Conservation (phyloP, 176 grass and related monocot genomes). For the Musa troglodytarum region DNA sequence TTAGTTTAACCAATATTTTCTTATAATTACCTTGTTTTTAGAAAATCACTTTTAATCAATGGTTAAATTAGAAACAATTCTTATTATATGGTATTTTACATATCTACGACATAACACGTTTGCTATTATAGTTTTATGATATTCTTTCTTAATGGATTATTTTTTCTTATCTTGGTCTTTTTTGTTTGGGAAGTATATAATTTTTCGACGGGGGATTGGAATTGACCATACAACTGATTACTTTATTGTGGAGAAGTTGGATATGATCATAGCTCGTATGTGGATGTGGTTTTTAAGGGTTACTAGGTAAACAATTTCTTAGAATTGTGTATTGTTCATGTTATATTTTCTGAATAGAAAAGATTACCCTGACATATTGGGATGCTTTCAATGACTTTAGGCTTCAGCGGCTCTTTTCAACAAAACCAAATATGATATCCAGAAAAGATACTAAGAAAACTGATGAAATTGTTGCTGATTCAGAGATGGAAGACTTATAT, state of each 20-base stretch:
- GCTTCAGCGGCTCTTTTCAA: slow-evolving; percentile 58
- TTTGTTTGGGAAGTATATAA: slow-evolving; percentile 46
- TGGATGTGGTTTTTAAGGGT: slow-evolving; percentile 63
- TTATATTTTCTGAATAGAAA: neutral
- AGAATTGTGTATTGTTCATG: neutral
- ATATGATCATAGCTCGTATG: slow-evolving; percentile 60
- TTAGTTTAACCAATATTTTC: too few relatives aligned
- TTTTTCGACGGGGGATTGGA: slow-evolving; percentile 90
- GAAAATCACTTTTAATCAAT: neutral
- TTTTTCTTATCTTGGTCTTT: neutral
- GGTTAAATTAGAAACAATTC: neutral
- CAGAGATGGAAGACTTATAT: slow-evolving; percentile 47
- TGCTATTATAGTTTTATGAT: neutral
- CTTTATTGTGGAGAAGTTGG: slow-evolving; percentile 92
- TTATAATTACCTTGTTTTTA: too few relatives aligned
- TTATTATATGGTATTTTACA: neutral
- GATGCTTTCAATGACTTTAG: slow-evolving; percentile 25
- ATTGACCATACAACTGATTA: slow-evolving; percentile 67
- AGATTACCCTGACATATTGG: neutral
- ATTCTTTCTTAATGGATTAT: neutral
- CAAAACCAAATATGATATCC: slow-evolving; percentile 38
- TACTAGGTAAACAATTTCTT: slow-evolving; percentile 39
- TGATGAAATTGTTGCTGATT: slow-evolving; percentile 46
- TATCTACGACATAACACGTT: neutral
- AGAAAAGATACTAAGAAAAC: slow-evolving; percentile 50